Percentiles rank a stretch among this genome's conserved stretches.
Conservation (phyloP, 441 rosid genomes). For the Croton setiger region DNA sequence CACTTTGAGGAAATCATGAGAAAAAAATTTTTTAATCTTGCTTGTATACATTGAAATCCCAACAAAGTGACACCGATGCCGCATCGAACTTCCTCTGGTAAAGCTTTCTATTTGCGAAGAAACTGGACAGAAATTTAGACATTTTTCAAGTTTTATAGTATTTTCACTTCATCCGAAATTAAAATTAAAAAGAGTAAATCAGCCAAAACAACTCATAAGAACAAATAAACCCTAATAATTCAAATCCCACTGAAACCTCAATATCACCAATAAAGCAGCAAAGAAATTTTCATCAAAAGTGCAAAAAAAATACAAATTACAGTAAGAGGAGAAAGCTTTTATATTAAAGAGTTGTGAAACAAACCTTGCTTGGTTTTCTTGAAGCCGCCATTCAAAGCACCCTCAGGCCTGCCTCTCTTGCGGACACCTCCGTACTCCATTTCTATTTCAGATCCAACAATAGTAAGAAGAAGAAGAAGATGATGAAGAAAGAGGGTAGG, state of each 20-base stretch:
- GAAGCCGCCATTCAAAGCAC: slow-evolving; percentile 45
- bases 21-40: neutral
- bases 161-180: neutral
- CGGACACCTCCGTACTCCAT: slow-evolving; percentile 57
- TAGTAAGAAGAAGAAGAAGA: neutral
- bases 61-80: too few relatives aligned
- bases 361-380: slow-evolving; percentile 60
- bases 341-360: neutral
- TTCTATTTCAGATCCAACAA: slow-evolving; percentile 11
- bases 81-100: neutral
- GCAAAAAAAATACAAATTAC: neutral
- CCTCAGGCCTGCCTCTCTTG: slow-evolving; percentile 53
- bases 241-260: neutral
- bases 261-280: neutral
- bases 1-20: too few relatives aligned
- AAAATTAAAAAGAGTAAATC: neutral
- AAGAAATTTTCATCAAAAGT: neutral
- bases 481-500: neutral
- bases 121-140: neutral
- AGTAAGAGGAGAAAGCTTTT: neutral
- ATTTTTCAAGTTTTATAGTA: neutral
- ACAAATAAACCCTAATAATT: neutral
- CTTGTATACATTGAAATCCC: neutral
- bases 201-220: neutral
- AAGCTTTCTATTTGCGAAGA: neutral